Percentiles rank a stretch among this genome's conserved stretches.
These are phyloP conservation scores for Spathaspora sp. DNA, from an alignment of 805 yeast genomes.

Conservation along the genomic window DNA sequence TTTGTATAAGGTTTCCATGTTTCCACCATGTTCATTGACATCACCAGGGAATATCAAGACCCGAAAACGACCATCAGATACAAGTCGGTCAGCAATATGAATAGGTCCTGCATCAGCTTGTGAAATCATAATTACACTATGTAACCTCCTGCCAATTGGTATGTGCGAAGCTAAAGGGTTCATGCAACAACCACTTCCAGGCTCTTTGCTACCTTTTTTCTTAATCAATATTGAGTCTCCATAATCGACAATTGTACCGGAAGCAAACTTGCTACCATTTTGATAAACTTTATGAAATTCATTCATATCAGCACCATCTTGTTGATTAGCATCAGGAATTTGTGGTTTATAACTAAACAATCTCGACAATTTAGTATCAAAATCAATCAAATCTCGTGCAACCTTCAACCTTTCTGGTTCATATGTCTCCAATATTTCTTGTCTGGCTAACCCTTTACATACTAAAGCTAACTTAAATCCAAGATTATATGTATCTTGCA, in stretches of 20 bases:
- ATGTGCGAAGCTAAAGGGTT: slow-evolving; percentile 13
- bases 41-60: slow-evolving; percentile 22
- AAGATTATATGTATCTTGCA: slow-evolving; percentile 20
- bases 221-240: slow-evolving; percentile 12
- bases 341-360: slow-evolving; percentile 24
- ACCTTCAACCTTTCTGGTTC: slow-evolving; percentile 22
- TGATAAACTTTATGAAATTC: slow-evolving; percentile 21
- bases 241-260: slow-evolving; percentile 25
- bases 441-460: slow-evolving; percentile 17
- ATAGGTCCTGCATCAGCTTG: slow-evolving; percentile 21
- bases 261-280: slow-evolving; percentile 22
- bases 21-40: slow-evolving; percentile 3
- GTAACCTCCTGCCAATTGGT: slow-evolving; percentile 20
- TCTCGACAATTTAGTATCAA: slow-evolving; percentile 22
- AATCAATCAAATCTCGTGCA: slow-evolving; percentile 25
- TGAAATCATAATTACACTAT: slow-evolving; percentile 14
- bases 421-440: slow-evolving; percentile 21
- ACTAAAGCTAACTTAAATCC: slow-evolving; percentile 29
- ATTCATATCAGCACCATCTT: slow-evolving; percentile 18
- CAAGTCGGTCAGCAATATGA: slow-evolving; percentile 16
- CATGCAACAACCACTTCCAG: background rate
- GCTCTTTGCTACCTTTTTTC: slow-evolving; percentile 6
- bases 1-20: slow-evolving; percentile 4
- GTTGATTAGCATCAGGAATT: slow-evolving; percentile 6
- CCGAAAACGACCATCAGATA: slow-evolving; percentile 26